Conservation (phyloP, 1,284 basidiomycete genomes). For the Pisolithus thermaeus region DNA sequence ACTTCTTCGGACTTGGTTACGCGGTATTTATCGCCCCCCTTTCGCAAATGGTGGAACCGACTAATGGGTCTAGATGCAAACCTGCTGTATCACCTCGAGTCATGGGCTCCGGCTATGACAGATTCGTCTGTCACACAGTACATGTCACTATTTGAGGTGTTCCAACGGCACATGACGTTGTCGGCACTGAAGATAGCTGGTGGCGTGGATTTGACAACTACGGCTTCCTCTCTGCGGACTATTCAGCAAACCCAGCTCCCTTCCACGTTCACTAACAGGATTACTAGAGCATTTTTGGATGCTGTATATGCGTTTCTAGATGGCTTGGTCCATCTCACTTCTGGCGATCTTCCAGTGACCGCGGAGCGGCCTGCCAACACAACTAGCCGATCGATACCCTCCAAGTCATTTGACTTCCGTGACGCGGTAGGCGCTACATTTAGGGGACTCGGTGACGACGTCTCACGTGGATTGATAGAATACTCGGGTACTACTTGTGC, state of each 20-base stretch:
- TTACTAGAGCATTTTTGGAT: constrained; percentile 86
- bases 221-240: constrained; percentile 37
- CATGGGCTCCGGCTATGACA: constrained; percentile 65
- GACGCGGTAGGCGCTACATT: constrained; percentile 46
- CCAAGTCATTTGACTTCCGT: constrained; percentile 40
- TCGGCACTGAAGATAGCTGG: constrained; percentile 82
- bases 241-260: constrained; percentile 56
- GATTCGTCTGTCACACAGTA: constrained; percentile 60
- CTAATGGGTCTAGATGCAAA: constrained; percentile 66
- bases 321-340: constrained; percentile 81
- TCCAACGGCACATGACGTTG: constrained; percentile 80
- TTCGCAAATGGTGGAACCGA: constrained; percentile 3
- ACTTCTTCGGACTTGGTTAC: constrained; percentile 75
- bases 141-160: constrained; percentile 72
- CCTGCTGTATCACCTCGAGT: constrained; percentile 81
- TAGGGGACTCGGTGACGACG: constrained; percentile 1
- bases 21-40: constrained; percentile 46
- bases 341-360: constrained; percentile 57
- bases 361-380: constrained; percentile 22
- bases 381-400: constrained; percentile 8
- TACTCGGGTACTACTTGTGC: constrained; percentile 80
- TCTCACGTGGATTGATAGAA: constrained; percentile 47
- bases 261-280: constrained; percentile 58
- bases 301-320: constrained; percentile 86
- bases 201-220: constrained; percentile 56